Percentiles rank a stretch among this genome's conserved stretches.
Conservation (phyloP, 352 stramenopile genomes). For the Globisporangium emineosum region DNA sequence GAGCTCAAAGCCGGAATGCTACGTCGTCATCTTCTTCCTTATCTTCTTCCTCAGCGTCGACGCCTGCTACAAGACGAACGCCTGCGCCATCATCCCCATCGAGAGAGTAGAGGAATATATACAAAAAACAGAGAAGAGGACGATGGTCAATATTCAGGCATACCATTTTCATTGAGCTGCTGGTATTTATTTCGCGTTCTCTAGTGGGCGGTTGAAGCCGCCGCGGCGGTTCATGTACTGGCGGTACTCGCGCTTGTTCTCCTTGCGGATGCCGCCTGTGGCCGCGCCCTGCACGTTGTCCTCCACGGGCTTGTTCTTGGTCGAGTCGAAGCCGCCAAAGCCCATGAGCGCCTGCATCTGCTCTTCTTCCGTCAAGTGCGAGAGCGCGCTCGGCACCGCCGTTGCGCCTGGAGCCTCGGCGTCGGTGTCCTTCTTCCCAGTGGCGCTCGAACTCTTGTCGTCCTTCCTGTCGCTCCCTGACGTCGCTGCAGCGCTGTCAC, state of each 20-base stretch:
- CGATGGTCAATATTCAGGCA: not conserved
- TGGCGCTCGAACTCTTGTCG: not conserved
- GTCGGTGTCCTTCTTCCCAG: constrained; percentile 9
- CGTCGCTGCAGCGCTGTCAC: not conserved
- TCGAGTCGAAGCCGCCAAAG: constrained; percentile 91
- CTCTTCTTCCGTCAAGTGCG: constrained; percentile 65
- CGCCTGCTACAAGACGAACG: constrained; percentile 1
- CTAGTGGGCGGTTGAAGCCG: constrained; percentile 93
- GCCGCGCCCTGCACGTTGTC: constrained; percentile 89
- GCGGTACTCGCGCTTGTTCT: constrained; percentile 93
- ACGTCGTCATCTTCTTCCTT: not conserved
- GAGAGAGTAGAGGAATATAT: not conserved
- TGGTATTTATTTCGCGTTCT: constrained; percentile 46
- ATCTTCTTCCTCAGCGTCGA: not conserved
- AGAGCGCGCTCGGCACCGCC: not conserved
- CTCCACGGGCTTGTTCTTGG: constrained; percentile 90
- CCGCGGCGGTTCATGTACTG: constrained; percentile 98
- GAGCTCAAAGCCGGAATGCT: not conserved
- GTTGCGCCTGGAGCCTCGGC: not conserved
- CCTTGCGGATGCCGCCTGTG: constrained; percentile 77
- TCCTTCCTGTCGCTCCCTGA: not conserved
- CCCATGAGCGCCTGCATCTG: constrained; percentile 86
- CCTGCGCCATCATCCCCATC: constrained; percentile 2
- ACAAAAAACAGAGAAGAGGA: not conserved
- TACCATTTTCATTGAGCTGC: not conserved